Evolutionary conservation across 345 rosid genomes (phyloP).

Genomic region (Erysimum cheiranthoides): DNA sequence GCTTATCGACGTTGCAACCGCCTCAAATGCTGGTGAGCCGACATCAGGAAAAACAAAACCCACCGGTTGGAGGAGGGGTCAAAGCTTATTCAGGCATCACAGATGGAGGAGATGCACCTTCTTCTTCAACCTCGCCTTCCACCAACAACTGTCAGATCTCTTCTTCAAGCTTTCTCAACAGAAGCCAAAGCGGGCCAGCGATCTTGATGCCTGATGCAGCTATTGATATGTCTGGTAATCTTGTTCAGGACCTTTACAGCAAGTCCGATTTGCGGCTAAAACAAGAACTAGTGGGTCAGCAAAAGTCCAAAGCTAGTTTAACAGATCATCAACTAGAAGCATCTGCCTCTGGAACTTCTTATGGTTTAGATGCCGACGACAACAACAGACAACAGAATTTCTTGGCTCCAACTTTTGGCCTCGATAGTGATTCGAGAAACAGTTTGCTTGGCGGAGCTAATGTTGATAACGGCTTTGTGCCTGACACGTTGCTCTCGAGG

Average conservation of each 20-base stretch:
- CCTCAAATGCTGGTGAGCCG: slow-evolving; percentile 66
- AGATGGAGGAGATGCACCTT: slow-evolving; percentile 92
- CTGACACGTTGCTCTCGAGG: slow-evolving; percentile 81
- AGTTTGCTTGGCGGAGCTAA: slow-evolving; percentile 65
- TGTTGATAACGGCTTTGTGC: slow-evolving; percentile 65
- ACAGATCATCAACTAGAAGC: slow-evolving; percentile 93
- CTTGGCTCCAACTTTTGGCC: slow-evolving; percentile 69
- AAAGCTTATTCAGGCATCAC: slow-evolving; percentile 73
- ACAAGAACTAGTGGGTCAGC: slow-evolving; percentile 61
- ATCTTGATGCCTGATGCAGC: slow-evolving; percentile 57
- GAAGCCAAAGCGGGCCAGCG: slow-evolving; percentile 68
- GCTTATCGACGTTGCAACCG: slow-evolving; percentile 63
- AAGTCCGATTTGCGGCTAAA: slow-evolving; percentile 57
- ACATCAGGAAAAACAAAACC: slow-evolving; percentile 61
- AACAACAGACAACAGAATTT: slow-evolving; percentile 76
- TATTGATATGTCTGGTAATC: slow-evolving; percentile 60
- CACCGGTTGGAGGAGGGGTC: slow-evolving; percentile 46
- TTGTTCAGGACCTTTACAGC: slow-evolving; percentile 71
- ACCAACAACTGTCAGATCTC: slow-evolving; percentile 83
- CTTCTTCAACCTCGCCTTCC: slow-evolving; percentile 97
- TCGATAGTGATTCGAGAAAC: slow-evolving; percentile 78
- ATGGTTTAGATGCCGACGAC: slow-evolving; percentile 69
- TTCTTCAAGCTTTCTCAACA: slow-evolving; percentile 66
- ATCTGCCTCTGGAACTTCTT: slow-evolving; percentile 92
- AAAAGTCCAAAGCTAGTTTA: slow-evolving; percentile 65